Conservation (phyloP, 1,284 basidiomycete genomes). For the Fomitopsis schrenkii region DNA sequence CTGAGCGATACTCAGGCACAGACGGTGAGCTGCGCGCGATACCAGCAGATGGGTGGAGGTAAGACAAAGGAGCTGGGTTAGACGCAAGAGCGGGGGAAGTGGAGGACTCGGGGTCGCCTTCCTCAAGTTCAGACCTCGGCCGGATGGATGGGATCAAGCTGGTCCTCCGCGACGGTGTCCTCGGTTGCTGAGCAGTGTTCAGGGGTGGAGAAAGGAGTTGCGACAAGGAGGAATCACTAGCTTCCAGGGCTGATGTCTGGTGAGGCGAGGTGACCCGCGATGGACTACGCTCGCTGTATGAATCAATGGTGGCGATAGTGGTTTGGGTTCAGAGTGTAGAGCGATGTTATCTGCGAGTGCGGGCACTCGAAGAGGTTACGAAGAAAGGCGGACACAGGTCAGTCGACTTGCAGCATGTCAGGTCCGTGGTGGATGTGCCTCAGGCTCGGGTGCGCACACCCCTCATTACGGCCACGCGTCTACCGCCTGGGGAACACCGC, state of each 20-base stretch:
- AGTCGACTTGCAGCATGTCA: slow-evolving; percentile 14
- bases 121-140: slow-evolving; percentile 58
- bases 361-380: slow-evolving; percentile 12
- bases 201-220: slow-evolving; percentile 24
- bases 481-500: background rate
- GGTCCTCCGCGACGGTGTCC: slow-evolving; percentile 22
- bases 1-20: background rate
- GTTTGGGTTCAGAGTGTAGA: slow-evolving; percentile 6
- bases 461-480: slow-evolving; percentile 14
- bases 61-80: slow-evolving; percentile 23
- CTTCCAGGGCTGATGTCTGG: slow-evolving; percentile 43
- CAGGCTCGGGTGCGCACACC: slow-evolving; percentile 7
- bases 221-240: slow-evolving; percentile 24
- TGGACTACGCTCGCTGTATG: slow-evolving; percentile 51
- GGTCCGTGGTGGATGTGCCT: slow-evolving; percentile 8
- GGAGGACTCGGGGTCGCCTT: slow-evolving; percentile 32
- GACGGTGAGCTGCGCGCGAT: slow-evolving; percentile 12
- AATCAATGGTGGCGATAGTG: slow-evolving; percentile 60
- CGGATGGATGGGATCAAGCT: slow-evolving; percentile 60
- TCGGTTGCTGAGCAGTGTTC: slow-evolving; percentile 18
- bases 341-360: slow-evolving; percentile 13
- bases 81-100: slow-evolving; percentile 20
- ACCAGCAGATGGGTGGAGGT: slow-evolving; percentile 22
- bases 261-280: slow-evolving; percentile 47
- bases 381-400: slow-evolving; percentile 16